Percentiles rank a stretch among this genome's conserved stretches.
Evolutionary conservation across 2,329 filamentous ascomycete species (phyloP).

Genomic region (Aureobasidium sp.): DNA sequence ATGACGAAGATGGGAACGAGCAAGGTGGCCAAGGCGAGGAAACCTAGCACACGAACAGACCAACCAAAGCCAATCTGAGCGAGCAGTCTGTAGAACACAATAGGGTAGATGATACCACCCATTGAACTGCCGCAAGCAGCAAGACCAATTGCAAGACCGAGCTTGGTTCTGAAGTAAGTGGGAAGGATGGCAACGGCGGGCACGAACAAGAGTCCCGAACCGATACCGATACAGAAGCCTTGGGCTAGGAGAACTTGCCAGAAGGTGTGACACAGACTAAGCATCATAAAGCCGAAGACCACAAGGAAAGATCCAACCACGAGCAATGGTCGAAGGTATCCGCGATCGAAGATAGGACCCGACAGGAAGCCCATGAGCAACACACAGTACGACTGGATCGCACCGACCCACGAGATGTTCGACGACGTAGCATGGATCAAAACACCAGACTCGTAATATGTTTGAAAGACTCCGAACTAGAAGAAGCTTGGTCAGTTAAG

Average conservation of each 20-base stretch:
- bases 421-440: constrained; percentile 18
- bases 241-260: constrained; percentile 50
- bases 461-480: constrained; percentile 18
- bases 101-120: constrained; percentile 47
- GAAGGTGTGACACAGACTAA: constrained; percentile 39
- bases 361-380: constrained; percentile 18
- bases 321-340: constrained; percentile 13
- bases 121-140: constrained; percentile 43
- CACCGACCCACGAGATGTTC: constrained; percentile 28
- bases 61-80: constrained; percentile 46
- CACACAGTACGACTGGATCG: constrained; percentile 24
- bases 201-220: constrained; percentile 38
- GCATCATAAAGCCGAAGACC: constrained; percentile 38
- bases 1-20: constrained; percentile 26
- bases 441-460: constrained; percentile 19
- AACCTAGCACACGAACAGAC: constrained; percentile 46
- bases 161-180: constrained; percentile 42
- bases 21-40: constrained; percentile 42
- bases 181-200: constrained; percentile 42
- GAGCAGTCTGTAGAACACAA: constrained; percentile 44
- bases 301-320: constrained; percentile 21
- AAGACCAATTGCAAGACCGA: constrained; percentile 43
- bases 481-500: constrained; percentile 13
- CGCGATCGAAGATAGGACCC: constrained; percentile 14
- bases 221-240: constrained; percentile 39